Conservation (phyloP, 2,329 filamentous ascomycete species). For the Exophiala phaeomuriformis region DNA sequence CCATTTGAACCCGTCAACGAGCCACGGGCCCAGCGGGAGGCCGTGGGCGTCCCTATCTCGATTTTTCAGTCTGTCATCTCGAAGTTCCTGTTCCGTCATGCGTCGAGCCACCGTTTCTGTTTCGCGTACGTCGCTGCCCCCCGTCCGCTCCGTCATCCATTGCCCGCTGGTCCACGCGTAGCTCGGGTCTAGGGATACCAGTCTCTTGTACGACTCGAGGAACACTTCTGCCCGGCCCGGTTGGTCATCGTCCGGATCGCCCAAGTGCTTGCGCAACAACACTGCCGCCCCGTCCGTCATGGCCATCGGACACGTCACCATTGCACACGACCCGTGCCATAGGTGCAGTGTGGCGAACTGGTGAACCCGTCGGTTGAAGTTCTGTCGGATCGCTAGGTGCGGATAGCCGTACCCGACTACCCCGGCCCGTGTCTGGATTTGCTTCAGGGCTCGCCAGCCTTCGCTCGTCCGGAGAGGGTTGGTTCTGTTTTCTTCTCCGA, state of each 20-base stretch:
- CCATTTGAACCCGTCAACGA: constrained; percentile 63
- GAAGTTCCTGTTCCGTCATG: constrained; percentile 13
- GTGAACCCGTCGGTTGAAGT: constrained; percentile 48
- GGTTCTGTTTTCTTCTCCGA: constrained; percentile 23
- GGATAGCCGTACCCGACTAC: constrained; percentile 54
- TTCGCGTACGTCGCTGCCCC: constrained; percentile 33
- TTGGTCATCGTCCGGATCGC: constrained; percentile 13
- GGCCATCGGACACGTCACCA: constrained; percentile 57
- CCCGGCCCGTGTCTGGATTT: constrained; percentile 52
- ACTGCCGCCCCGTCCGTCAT: constrained; percentile 47
- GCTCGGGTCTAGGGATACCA: constrained; percentile 28
- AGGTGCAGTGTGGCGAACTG: constrained; percentile 53
- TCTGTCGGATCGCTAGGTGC: constrained; percentile 4
- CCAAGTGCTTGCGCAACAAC: constrained; percentile 24
- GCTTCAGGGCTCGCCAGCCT: constrained; percentile 53
- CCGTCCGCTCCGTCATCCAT: constrained; percentile 36
- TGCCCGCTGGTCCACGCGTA: constrained; percentile 34
- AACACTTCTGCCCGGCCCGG: constrained; percentile 25
- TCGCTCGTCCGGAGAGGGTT: constrained; percentile 43
- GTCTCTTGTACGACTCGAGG: constrained; percentile 26
- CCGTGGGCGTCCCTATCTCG: constrained; percentile 30
- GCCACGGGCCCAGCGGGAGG: constrained; percentile 44
- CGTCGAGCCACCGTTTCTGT: constrained; percentile 32
- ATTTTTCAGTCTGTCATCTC: constrained; percentile 11
- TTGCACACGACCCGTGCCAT: constrained; percentile 53